Base-by-base conservation (phyloP, 345 rosid species). In the Populus deltoides region DNA sequence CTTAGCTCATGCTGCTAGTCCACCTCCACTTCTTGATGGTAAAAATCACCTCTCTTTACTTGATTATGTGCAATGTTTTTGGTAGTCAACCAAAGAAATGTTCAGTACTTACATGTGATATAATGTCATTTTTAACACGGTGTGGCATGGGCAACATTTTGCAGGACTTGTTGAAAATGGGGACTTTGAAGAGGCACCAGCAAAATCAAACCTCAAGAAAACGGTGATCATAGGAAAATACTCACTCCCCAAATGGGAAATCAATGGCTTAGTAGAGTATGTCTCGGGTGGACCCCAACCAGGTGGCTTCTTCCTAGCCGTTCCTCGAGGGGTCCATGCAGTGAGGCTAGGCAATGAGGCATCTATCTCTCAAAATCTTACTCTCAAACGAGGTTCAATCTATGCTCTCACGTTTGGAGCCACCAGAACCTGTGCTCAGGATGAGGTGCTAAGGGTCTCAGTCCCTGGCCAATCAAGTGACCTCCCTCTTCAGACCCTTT, bases 241-340 rank as follows among this genome's bases (percentile, higher is more conserved):
- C 86, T 92, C 98, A 12, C 97, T 94, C 31, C 97, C 98, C 10
- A 86, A 81, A 7, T 92, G 98, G 98, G 88, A 88, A 82, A 89
- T 88, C 80, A 53, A 76, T 1, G 97, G 97, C 71, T 76, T 89
- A 35, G 97, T 92, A 8, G 94, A 94, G 86, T 85, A 81, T 74
- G 85, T 94, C 70, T 87, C 92, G 0, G 94, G 93, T 1, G 98
- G 98, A 66, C 94, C 97, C 1, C 97, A 92, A 71, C 97, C 97
- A 0, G 93, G 98, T 0, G 95, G 98, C 6, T 91, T 94, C 82
- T 92, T 77, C 81, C 81, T 88, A 0, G 72, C 89, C 1, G 82
- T 94, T 36, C 94, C 98, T 1, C 92, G 97, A 0, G 98, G 97
- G 1, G 79, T 80, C 68, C 97, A 91, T 7, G 98, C 98, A 0